A percentile compares a stretch with the other conserved stretches of the same genome.
phyloP scores from a whole-genome alignment of 805 yeast genomes.

The Scheffersomyces coipomensis region DNA sequence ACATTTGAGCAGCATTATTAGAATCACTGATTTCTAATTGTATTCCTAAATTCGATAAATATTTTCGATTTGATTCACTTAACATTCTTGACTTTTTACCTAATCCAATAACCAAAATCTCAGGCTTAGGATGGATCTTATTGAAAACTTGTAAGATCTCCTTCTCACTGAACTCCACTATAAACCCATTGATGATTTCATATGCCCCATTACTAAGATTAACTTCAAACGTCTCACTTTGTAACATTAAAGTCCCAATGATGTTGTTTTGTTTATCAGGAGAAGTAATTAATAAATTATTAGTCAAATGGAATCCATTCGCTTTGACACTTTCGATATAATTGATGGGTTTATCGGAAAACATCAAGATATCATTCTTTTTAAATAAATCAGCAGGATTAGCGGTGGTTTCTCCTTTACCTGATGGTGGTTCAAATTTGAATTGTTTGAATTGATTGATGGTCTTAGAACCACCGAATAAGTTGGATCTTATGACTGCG shows the following conservation, averaged over 20 bases:
- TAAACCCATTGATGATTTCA: conserved; percentile 44
- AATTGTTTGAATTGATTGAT: not conserved
- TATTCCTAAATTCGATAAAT: conserved; percentile 60
- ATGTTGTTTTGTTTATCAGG: conserved; percentile 35
- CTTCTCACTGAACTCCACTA: conserved; percentile 48
- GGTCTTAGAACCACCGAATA: conserved; percentile 6
- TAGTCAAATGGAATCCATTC: conserved; percentile 61
- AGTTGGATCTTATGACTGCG: not conserved
- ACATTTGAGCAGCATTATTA: conserved; percentile 63
- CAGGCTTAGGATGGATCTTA: conserved; percentile 73
- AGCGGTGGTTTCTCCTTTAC: conserved; percentile 36
- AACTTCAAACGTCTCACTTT: conserved; percentile 62
- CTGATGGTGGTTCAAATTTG: conserved; percentile 30
- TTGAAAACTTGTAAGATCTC: conserved; percentile 48
- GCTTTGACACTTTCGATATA: conserved; percentile 43
- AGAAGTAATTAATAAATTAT: conserved; percentile 47
- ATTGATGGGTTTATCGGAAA: conserved; percentile 40
- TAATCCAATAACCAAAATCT: conserved; percentile 67
- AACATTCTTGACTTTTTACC: conserved; percentile 66
- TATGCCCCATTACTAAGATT: conserved; percentile 47
- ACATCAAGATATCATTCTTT: conserved; percentile 42
- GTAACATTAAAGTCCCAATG: conserved; percentile 49
- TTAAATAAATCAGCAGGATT: conserved; percentile 45
- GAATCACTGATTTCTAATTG: conserved; percentile 67
- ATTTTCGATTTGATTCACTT: conserved; percentile 50